Conservation (phyloP, 78 protist genomes). For the Salpingoeca rosetta region DNA sequence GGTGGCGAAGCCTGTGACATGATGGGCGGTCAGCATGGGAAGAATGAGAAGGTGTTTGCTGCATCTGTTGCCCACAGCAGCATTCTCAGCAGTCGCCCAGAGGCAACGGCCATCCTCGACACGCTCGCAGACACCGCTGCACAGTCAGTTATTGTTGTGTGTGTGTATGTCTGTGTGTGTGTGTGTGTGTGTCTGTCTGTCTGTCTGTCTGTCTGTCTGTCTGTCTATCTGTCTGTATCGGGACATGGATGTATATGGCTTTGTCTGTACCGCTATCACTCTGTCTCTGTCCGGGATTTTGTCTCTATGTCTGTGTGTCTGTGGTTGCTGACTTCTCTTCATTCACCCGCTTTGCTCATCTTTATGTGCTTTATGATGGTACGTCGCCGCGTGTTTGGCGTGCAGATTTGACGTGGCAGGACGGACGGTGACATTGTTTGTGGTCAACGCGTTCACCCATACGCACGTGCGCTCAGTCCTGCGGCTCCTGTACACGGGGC, state of each 20-base stretch:
- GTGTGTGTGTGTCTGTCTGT: not conserved
- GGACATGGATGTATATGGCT: not conserved
- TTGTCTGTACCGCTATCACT: not conserved
- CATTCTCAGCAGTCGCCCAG: too few relatives aligned
- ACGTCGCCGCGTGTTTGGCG: not conserved
- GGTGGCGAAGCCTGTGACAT: too few relatives aligned
- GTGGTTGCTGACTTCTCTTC: not conserved
- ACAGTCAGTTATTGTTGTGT: not conserved
- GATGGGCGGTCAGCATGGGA: too few relatives aligned
- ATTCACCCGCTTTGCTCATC: not conserved
- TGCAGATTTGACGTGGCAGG: not conserved
- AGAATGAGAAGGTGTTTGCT: too few relatives aligned
- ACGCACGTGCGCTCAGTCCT: too few relatives aligned
- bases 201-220: not conserved
- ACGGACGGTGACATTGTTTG: not conserved
- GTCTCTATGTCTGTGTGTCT: not conserved
- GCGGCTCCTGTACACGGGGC: too few relatives aligned
- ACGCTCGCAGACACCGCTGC: too few relatives aligned
- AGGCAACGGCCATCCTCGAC: too few relatives aligned
- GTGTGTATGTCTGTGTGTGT: not conserved
- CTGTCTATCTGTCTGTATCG: not conserved
- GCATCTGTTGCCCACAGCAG: too few relatives aligned
- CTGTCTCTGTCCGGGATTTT: not conserved
- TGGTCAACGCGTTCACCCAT: not conserved
- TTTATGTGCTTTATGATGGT: not conserved